Base-by-base conservation (phyloP, 257 asterid genomes). In the Jaltomata sinuosa region DNA sequence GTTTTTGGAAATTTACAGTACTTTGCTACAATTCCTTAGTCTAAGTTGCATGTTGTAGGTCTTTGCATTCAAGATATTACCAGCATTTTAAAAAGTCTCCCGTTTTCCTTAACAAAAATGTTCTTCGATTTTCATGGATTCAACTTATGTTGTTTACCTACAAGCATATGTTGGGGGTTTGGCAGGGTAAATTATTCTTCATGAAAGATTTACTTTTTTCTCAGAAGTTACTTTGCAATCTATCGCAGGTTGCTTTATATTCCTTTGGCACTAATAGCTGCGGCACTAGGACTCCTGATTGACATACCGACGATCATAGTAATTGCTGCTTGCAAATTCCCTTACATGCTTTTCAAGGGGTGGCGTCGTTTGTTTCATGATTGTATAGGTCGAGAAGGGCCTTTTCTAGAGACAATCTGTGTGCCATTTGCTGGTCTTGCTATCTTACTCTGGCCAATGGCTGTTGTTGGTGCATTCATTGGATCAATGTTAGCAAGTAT, bases 371-470 rank as follows among this genome's bases (percentile, higher is more conserved):
- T 97, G 87, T 91, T 94, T 89, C 99, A 97, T 14, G 99, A 95
- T 77, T 97, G 98, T 88, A 89, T 97, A 31, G 99, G 99, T 25
- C 93, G 98, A 42, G 98, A 97, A 85, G 98, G 99, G 34, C 99
- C 98, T 11, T 97, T 97, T 88, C 86, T 97, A 93, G 98, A 97
- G 92, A 90, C 98, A 22, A 92, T 97, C 84, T 97, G 99, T 52
- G 97, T 97, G 55, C 99, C 99, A 5, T 91, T 97, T 87, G 98
- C 98, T 5, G 99, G 98, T 57, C 97, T 97, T 31, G 98, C 98
- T 11, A 95, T 97, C 87, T 79, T 97, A 89, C 93, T 97, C 14
- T 97, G 99, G 98, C 99, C 99, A 25, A 85, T 93, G 92, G 98
- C 98, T 34, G 99, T 97, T 87, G 92, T 81, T 21, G 99, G 98